phyloP scores from a whole-genome alignment of 23 red algal species.

The Gracilariopsis chorda region DNA sequence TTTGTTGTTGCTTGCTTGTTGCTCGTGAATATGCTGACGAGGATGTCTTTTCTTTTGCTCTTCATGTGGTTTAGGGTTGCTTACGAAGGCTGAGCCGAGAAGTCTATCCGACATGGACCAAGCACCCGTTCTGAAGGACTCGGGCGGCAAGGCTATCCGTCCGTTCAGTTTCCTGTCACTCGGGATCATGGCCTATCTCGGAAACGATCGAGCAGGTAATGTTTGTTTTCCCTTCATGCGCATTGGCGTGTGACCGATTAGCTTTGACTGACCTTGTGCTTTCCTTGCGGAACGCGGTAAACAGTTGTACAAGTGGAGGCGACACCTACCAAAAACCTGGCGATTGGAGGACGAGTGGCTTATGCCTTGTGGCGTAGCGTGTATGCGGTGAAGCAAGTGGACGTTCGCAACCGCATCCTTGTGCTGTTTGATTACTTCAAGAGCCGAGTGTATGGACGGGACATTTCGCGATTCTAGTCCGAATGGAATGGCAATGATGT shows the following conservation, averaged over 20 bases:
- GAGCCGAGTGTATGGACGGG: slow-evolving; percentile 85
- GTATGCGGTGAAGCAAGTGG: slow-evolving; percentile 96
- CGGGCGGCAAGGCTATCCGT: slow-evolving; percentile 5
- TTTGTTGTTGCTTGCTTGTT: not conserved
- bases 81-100: slow-evolving; percentile 26
- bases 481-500: not conserved
- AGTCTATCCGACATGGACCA: not conserved
- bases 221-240: not conserved
- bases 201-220: slow-evolving; percentile 42
- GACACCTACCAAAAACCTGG: slow-evolving; percentile 43
- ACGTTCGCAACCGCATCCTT: slow-evolving; percentile 69
- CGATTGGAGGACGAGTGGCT: slow-evolving; percentile 66
- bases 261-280: not conserved
- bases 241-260: not conserved
- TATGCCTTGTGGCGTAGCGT: slow-evolving; percentile 85
- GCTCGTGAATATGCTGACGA: not conserved
- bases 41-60: not conserved
- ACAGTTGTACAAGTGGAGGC: slow-evolving; percentile 50
- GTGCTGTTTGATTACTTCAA: slow-evolving; percentile 94
- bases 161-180: slow-evolving; percentile 88
- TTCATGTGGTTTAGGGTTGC: not conserved
- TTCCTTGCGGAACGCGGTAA: not conserved
- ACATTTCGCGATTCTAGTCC: slow-evolving; percentile 87
- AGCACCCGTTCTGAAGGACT: slow-evolving; percentile 16
- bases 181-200: slow-evolving; percentile 79